phyloP scores from a whole-genome alignment of 345 rosid genomes.

The Dipteronia dyeriana region DNA sequence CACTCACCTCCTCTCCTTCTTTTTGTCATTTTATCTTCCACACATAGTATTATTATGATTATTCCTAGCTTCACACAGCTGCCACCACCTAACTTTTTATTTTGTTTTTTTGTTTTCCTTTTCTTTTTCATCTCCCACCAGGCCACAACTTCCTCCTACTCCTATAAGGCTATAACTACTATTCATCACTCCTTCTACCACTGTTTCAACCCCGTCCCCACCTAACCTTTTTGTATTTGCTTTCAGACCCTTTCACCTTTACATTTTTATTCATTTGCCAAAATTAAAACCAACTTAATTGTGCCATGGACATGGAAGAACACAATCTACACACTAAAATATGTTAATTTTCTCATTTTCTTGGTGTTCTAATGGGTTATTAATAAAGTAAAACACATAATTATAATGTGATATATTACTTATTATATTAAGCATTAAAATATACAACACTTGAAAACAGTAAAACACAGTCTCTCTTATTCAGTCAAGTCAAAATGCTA shows the following conservation, averaged over 20 bases:
- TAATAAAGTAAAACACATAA: background rate
- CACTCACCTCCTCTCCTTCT: background rate
- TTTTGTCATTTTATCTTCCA: conserved; percentile 10
- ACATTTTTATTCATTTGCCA: background rate
- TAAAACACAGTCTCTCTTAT: conserved; percentile 28
- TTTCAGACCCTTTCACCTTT: too few species aligned
- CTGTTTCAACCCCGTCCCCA: conserved; percentile 15
- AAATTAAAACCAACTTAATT: background rate
- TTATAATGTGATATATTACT: background rate
- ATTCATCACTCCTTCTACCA: conserved; percentile 27
- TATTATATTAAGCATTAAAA: background rate
- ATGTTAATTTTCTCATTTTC: background rate
- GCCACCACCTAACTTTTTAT: conserved; percentile 22
- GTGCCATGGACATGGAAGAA: background rate
- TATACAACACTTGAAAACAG: background rate
- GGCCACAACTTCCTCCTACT: background rate
- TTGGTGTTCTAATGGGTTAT: background rate
- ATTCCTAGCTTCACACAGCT: conserved; percentile 30
- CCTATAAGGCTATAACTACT: too few species aligned
- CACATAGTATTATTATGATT: conserved; percentile 7
- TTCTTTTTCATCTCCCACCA: conserved; percentile 3
- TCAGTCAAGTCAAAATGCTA: conserved; percentile 33
- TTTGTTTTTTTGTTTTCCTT: background rate
- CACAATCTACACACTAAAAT: background rate
- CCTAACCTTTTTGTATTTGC: conserved; percentile 16